Percentiles rank a stretch among this genome's conserved stretches.
phyloP scores from a whole-genome alignment of 805 yeast genomes.

The Metschnikowia sp. region DNA sequence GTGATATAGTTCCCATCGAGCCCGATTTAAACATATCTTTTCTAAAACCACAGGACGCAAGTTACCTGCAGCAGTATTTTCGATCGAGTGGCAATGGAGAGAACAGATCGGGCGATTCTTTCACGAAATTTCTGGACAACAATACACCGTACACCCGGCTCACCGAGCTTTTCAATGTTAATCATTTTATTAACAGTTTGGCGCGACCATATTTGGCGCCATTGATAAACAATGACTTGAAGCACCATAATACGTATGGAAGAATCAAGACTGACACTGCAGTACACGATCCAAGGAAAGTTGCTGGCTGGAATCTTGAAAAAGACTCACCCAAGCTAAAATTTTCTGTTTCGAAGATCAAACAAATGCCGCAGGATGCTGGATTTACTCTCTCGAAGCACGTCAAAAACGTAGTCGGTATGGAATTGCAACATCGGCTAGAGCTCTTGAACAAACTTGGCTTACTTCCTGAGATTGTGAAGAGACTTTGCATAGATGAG shows the following conservation, averaged over 20 bases:
- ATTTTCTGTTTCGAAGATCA: conserved; percentile 15
- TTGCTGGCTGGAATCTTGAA: conserved; percentile 10
- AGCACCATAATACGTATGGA: conserved; percentile 53
- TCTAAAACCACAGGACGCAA: conserved; percentile 44
- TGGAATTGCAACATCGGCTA: conserved; percentile 83
- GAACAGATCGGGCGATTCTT: conserved; percentile 25
- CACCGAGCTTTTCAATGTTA: conserved; percentile 91
- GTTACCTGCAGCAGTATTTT: conserved; percentile 45
- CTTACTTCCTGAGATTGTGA: conserved; percentile 62
- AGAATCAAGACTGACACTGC: conserved; percentile 22
- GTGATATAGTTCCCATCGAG: conserved; percentile 50
- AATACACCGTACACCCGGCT: conserved; percentile 75
- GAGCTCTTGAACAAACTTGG: conserved; percentile 79
- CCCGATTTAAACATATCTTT: conserved; percentile 42
- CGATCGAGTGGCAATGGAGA: conserved; percentile 16
- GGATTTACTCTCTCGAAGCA: conserved; percentile 32
- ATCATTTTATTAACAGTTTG: conserved; percentile 84
- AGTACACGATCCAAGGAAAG: conserved; percentile 5
- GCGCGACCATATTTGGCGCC: conserved; percentile 96
- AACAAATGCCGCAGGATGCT: conserved; percentile 31
- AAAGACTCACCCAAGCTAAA: conserved; percentile 10
- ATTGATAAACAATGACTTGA: conserved; percentile 74
- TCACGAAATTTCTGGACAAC: conserved; percentile 53
- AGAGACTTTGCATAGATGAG: conserved; percentile 82
- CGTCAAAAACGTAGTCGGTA: conserved; percentile 53